Evolutionary conservation across 257 asterid species (phyloP).

Genomic region (Solanum paucissectum): DNA sequence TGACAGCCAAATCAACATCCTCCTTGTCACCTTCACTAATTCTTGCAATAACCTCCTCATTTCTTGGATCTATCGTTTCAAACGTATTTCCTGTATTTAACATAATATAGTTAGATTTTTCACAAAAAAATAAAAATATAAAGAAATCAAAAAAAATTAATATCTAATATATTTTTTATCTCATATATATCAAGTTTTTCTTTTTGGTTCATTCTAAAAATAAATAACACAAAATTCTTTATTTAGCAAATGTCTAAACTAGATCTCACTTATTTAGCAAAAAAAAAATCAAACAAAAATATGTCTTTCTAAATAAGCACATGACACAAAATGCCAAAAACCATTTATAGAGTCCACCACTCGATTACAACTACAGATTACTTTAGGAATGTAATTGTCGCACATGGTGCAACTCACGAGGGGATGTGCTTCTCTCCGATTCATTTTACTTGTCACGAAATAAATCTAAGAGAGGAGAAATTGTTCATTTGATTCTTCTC

Average conservation of each 20-base stretch:
- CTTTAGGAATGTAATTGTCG: background rate
- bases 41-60: constrained; percentile 18
- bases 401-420: background rate
- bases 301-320: background rate
- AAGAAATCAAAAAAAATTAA: no score
- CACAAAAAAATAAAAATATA: no score
- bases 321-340: background rate
- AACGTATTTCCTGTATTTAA: constrained; percentile 10
- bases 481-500: no score
- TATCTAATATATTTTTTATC: no score
- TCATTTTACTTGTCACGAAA: background rate
- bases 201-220: no score
- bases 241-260: background rate
- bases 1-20: constrained; percentile 26
- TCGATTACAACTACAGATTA: background rate
- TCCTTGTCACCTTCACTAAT: constrained; percentile 26
- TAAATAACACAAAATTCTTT: no score
- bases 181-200: background rate
- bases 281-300: background rate
- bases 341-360: background rate
- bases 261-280: background rate
- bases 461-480: no score
- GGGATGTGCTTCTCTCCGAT: background rate
- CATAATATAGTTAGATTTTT: no score
- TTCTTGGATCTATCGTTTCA: constrained; percentile 31